phyloP scores from a whole-genome alignment of 1,284 basidiomycete species.

The Hemileia vastatrix region DNA sequence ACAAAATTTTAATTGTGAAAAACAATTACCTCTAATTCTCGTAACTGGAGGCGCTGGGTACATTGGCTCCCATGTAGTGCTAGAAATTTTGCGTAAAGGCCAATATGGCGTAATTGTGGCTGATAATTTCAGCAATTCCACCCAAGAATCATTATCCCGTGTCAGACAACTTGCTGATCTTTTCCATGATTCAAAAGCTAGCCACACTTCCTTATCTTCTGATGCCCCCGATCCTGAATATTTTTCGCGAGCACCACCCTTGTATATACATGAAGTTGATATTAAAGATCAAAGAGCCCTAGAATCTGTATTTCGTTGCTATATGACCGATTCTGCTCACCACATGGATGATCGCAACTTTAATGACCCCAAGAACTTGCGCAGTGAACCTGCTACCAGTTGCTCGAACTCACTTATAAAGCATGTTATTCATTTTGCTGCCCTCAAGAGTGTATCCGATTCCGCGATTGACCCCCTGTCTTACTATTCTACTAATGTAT shows the following conservation, averaged over 20 bases:
- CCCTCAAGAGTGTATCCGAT: slow-evolving; percentile 12
- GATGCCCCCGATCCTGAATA: too few species aligned
- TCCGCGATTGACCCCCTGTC: slow-evolving; percentile 7
- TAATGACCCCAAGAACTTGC: too few species aligned
- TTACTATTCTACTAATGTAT: slow-evolving; percentile 19
- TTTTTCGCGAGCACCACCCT: too few species aligned
- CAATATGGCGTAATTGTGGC: slow-evolving; percentile 9
- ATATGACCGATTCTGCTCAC: too few species aligned
- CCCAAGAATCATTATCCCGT: slow-evolving; percentile 1
- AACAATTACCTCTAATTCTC: slow-evolving; percentile 9
- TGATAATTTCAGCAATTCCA: slow-evolving; percentile 17
- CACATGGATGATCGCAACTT: slow-evolving; percentile 2
- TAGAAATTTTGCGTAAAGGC: slow-evolving; percentile 11
- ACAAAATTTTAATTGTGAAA: too few species aligned
- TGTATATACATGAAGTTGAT: slow-evolving; percentile 13
- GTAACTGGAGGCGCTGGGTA: slow-evolving; percentile 20
- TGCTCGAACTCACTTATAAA: too few species aligned
- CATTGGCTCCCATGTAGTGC: slow-evolving; percentile 20
- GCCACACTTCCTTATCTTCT: too few species aligned
- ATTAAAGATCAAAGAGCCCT: slow-evolving; percentile 5
- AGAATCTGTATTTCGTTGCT: slow-evolving; percentile 1
- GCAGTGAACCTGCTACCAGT: too few species aligned
- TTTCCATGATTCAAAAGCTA: too few species aligned
- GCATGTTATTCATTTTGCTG: slow-evolving; percentile 22
- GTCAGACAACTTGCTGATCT: background rate